phyloP scores from a whole-genome alignment of 345 rosid genomes.

The Turritis glabra region DNA sequence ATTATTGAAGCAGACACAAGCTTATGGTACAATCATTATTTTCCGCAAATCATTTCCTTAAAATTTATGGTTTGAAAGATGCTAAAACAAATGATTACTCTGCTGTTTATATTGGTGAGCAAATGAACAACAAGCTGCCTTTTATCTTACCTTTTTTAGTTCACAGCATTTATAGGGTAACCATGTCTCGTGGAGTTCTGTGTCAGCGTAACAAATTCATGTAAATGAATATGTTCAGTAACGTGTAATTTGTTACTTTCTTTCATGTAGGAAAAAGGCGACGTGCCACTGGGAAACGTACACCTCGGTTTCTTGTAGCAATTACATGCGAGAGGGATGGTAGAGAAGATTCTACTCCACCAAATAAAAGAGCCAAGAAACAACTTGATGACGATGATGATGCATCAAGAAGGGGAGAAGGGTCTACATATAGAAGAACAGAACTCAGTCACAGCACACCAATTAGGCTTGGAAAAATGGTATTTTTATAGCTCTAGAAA shows the following conservation, averaged over 20 bases:
- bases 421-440: conserved; percentile 14
- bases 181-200: conserved; percentile 19
- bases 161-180: background rate
- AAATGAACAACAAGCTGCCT: conserved; percentile 3
- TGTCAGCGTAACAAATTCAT: conserved; percentile 11
- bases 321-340: conserved; percentile 44
- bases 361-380: conserved; percentile 52
- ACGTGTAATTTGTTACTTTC: conserved; percentile 22
- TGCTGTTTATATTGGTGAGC: conserved; percentile 10
- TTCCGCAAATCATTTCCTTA: background rate
- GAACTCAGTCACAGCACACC: conserved; percentile 40
- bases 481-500: conserved; percentile 35
- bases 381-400: conserved; percentile 48
- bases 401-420: conserved; percentile 19
- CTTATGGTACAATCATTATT: conserved; percentile 51
- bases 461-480: conserved; percentile 56
- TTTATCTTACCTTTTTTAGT: conserved; percentile 19
- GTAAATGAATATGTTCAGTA: conserved; percentile 19
- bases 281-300: conserved; percentile 84
- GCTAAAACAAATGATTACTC: conserved; percentile 3
- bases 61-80: background rate
- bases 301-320: conserved; percentile 82
- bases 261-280: conserved; percentile 56
- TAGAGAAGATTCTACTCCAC: conserved; percentile 43
- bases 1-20: conserved; percentile 58